Conservation (phyloP, 2,329 filamentous ascomycete species). For the Ascochyta clinopodiicola region DNA sequence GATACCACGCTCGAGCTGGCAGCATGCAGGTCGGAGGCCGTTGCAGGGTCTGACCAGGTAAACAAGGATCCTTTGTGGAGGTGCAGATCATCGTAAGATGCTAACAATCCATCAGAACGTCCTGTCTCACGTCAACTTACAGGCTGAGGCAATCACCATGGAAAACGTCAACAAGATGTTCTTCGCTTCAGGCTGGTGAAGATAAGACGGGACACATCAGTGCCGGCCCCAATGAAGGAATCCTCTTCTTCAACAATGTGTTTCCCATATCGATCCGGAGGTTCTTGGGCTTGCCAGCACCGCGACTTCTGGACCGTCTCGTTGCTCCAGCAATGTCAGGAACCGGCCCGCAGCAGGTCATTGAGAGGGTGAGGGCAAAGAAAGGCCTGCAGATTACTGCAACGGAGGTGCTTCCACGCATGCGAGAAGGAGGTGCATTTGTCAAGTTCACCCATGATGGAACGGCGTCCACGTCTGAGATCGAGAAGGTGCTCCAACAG, state of each 20-base stretch:
- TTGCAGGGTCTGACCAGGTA: slow-evolving; percentile 34
- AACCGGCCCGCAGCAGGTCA: slow-evolving; percentile 62
- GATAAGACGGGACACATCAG: slow-evolving; percentile 82
- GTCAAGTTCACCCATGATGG: slow-evolving; percentile 76
- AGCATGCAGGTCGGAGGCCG: slow-evolving; percentile 26
- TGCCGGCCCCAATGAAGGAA: slow-evolving; percentile 76
- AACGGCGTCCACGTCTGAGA: slow-evolving; percentile 56
- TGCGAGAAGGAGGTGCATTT: slow-evolving; percentile 93
- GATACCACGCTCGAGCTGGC: slow-evolving; percentile 27
- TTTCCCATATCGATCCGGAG: slow-evolving; percentile 80
- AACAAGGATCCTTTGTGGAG: slow-evolving; percentile 21
- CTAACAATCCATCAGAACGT: slow-evolving; percentile 29
- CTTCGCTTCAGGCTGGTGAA: slow-evolving; percentile 58
- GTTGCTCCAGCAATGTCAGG: slow-evolving; percentile 59
- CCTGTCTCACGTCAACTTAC: slow-evolving; percentile 10
- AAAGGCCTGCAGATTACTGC: slow-evolving; percentile 69
- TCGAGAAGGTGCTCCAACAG: slow-evolving; percentile 67
- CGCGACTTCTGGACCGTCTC: slow-evolving; percentile 59
- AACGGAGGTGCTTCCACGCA: slow-evolving; percentile 79
- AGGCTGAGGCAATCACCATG: slow-evolving; percentile 11
- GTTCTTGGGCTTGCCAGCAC: slow-evolving; percentile 62
- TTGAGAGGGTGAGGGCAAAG: slow-evolving; percentile 66
- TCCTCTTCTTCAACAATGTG: slow-evolving; percentile 91
- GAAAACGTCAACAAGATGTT: slow-evolving; percentile 27
- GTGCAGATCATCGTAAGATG: slow-evolving; percentile 31